Evolutionary conservation across 345 rosid genomes (phyloP).

Genomic region (Rhodamnia rubescens): DNA sequence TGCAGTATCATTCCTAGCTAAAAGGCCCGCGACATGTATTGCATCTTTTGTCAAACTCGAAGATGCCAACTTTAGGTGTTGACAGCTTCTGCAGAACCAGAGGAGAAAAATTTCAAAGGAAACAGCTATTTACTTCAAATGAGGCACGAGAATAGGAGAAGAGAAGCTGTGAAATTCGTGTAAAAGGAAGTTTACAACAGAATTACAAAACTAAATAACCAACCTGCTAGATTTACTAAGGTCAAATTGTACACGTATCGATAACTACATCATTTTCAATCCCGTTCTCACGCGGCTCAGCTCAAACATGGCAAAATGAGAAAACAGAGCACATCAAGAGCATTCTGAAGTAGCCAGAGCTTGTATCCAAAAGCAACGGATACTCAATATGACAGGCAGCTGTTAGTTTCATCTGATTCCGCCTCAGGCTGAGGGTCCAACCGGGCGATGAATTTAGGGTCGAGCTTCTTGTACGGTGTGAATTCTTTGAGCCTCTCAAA

Average conservation of each 20-base stretch:
- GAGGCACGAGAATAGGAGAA: background rate
- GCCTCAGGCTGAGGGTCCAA: background rate
- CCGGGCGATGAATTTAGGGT: background rate
- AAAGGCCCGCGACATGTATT: background rate
- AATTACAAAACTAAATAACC: background rate
- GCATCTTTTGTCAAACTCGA: background rate
- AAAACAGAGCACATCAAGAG: background rate
- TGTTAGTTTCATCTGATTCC: background rate
- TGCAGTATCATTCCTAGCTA: background rate
- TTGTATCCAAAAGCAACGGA: background rate
- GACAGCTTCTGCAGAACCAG: background rate
- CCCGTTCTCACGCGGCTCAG: background rate
- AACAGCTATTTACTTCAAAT: background rate
- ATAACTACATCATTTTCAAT: background rate
- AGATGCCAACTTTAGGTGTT: background rate
- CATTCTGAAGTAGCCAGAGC: background rate
- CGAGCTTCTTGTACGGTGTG: background rate
- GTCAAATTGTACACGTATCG: background rate
- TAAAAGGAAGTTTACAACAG: background rate
- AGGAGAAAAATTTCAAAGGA: background rate
- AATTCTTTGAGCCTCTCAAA: conserved; percentile 16
- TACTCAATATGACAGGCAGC: background rate
- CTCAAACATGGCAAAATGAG: background rate
- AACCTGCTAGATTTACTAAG: background rate
- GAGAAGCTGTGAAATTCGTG: background rate